phyloP scores from a whole-genome alignment of 169 alveolate species.

The Cryptosporidium muris region DNA sequence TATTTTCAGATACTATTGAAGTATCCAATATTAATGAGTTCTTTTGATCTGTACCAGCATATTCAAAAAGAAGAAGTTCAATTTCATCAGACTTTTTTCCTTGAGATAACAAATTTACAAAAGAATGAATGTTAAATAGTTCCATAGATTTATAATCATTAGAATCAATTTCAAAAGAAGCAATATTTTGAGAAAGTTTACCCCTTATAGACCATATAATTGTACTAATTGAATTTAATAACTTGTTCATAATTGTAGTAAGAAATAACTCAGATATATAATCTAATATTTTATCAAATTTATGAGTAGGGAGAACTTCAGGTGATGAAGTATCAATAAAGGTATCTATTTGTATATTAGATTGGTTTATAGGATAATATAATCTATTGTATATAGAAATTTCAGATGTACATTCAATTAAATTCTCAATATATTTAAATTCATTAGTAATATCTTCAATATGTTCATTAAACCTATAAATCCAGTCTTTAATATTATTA shows the following conservation, averaged over 20 bases:
- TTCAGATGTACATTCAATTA: no score
- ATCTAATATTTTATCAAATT: no score
- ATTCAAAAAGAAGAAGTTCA: not conserved
- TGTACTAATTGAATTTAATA: not conserved
- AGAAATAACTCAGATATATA: not conserved
- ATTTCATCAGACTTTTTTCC: slow-evolving; percentile 18
- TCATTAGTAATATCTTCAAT: no score
- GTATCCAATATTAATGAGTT: not conserved
- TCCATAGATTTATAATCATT: no score
- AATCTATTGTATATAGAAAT: no score
- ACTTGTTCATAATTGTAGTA: not conserved
- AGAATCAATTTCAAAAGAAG: not conserved
- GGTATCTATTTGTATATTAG: no score
- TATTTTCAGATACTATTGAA: not conserved
- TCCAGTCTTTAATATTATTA: no score
- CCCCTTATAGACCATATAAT: slow-evolving; percentile 38
- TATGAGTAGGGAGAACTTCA: no score
- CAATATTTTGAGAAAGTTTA: not conserved
- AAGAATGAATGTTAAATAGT: not conserved
- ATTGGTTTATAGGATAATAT: no score
- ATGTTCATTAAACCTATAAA: no score
- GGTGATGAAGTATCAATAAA: no score
- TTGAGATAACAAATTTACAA: slow-evolving; percentile 12
- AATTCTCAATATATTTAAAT: no score
- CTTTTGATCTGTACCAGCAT: not conserved